phyloP scores from a whole-genome alignment of 768 basidiomycete genomes.

The Suillus alpinus region DNA sequence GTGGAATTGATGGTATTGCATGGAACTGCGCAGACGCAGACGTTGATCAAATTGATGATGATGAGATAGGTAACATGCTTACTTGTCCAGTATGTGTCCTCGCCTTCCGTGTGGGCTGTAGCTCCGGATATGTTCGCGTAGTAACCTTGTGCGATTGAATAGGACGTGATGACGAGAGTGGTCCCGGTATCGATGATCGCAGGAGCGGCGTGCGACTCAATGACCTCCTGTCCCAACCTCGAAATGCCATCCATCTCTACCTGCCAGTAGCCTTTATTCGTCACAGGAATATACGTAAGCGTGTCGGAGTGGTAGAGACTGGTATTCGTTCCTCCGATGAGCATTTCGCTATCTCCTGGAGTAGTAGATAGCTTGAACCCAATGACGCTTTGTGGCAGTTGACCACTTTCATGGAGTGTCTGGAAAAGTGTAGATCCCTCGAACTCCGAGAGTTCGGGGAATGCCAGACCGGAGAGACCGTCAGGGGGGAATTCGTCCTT shows the following conservation, averaged over 20 bases:
- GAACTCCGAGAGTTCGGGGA: constrained; percentile 35
- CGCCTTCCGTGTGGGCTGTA: constrained; percentile 8
- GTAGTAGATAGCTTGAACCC: constrained; percentile 42
- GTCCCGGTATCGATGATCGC: constrained; percentile 35
- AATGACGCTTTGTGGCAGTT: constrained; percentile 27
- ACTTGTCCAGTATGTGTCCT: constrained; percentile 31
- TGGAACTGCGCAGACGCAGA: constrained; percentile 12
- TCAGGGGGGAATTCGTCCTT: constrained; percentile 24
- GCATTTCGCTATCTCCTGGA: constrained; percentile 15
- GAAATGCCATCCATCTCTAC: constrained; percentile 23
- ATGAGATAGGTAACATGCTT: neutral
- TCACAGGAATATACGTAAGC: constrained; percentile 34
- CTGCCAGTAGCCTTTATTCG: constrained; percentile 33
- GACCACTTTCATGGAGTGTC: constrained; percentile 35
- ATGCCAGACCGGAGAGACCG: constrained; percentile 41
- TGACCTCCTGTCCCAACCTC: neutral
- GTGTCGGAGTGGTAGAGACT: constrained; percentile 17
- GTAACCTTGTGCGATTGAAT: constrained; percentile 17
- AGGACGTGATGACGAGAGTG: constrained; percentile 20
- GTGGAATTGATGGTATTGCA: constrained; percentile 15
- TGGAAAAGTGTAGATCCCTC: constrained; percentile 35
- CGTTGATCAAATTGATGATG: neutral
- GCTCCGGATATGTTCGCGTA: constrained; percentile 24
- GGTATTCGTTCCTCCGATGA: constrained; percentile 36
- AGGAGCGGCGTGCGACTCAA: neutral